Conservation (phyloP, 1,284 basidiomycete genomes). For the Ceratobasidium theobromae region DNA sequence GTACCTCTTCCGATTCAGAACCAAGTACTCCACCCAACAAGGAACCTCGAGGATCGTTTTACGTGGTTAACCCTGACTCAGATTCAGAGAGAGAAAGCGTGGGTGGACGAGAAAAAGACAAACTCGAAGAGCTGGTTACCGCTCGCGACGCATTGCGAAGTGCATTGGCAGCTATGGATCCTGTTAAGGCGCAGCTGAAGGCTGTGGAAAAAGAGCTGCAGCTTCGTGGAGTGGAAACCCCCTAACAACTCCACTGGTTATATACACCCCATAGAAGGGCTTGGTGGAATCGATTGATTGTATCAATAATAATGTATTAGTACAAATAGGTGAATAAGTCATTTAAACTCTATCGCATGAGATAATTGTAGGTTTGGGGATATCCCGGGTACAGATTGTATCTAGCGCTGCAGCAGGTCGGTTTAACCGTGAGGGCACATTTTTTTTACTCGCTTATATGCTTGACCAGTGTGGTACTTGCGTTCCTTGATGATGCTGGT, state of each 20-base stretch:
- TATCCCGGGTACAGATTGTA: conserved; percentile 17
- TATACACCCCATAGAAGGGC: neutral
- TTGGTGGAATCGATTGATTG: neutral
- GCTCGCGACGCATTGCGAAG: conserved; percentile 13
- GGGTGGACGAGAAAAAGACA: neutral
- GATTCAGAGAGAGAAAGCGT: neutral
- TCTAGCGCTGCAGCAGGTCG: neutral
- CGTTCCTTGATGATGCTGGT: too few relatives aligned
- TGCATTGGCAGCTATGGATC: conserved; percentile 20
- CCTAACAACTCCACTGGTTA: neutral
- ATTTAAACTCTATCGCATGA: neutral
- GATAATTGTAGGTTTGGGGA: neutral
- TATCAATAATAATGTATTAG: neutral
- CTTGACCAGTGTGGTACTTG: too few relatives aligned
- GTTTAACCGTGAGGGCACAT: neutral
- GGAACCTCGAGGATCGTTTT: neutral
- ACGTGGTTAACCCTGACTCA: conserved; percentile 1
- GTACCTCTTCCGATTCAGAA: neutral
- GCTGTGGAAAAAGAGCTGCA: conserved; percentile 10
- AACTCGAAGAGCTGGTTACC: conserved; percentile 2
- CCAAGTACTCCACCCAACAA: neutral
- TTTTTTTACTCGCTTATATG: neutral
- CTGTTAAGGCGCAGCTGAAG: conserved; percentile 10
- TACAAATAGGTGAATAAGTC: neutral
- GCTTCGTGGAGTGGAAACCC: neutral